phyloP scores from a whole-genome alignment of 2,329 filamentous ascomycete genomes.

The Penicillium brevicompactum region DNA sequence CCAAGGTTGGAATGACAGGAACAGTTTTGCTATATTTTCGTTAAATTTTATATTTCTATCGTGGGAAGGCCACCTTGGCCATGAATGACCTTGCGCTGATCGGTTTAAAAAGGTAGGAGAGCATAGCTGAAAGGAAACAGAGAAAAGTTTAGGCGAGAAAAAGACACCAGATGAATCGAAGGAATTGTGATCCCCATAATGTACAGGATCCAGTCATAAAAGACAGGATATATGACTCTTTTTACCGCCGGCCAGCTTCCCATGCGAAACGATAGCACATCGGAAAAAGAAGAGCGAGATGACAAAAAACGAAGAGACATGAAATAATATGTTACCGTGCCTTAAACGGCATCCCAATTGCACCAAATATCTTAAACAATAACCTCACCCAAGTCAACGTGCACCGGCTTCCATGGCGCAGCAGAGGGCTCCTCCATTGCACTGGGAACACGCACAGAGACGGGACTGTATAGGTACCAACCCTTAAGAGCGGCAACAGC shows the following conservation, averaged over 20 bases:
- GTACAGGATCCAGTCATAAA: conserved; percentile 40
- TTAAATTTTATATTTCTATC: conserved; percentile 16
- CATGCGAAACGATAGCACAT: conserved; percentile 29
- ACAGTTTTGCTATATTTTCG: not conserved
- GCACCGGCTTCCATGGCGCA: conserved; percentile 65
- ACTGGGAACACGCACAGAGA: conserved; percentile 67
- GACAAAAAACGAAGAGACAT: conserved; percentile 22
- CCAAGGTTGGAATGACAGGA: too few relatives aligned
- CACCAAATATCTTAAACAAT: conserved; percentile 48
- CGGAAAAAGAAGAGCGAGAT: conserved; percentile 30
- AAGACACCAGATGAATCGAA: conserved; percentile 38
- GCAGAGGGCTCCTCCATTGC: conserved; percentile 66
- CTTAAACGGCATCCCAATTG: conserved; percentile 13
- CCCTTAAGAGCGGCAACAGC: conserved; percentile 83
- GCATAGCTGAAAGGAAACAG: conserved; percentile 11
- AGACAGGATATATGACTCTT: conserved; percentile 25
- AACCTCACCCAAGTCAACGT: conserved; percentile 73
- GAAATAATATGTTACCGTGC: conserved; percentile 23
- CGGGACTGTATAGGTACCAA: conserved; percentile 94
- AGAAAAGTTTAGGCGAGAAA: conserved; percentile 23
- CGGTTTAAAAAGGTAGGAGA: conserved; percentile 20
- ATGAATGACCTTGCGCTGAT: conserved; percentile 12
- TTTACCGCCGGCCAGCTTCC: conserved; percentile 25
- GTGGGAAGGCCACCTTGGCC: conserved; percentile 8
- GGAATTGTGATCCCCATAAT: conserved; percentile 40